Percentiles rank a stretch among this genome's conserved stretches.
Conservation (phyloP, 208 protist species). For the Trypanosoma lewisi region DNA sequence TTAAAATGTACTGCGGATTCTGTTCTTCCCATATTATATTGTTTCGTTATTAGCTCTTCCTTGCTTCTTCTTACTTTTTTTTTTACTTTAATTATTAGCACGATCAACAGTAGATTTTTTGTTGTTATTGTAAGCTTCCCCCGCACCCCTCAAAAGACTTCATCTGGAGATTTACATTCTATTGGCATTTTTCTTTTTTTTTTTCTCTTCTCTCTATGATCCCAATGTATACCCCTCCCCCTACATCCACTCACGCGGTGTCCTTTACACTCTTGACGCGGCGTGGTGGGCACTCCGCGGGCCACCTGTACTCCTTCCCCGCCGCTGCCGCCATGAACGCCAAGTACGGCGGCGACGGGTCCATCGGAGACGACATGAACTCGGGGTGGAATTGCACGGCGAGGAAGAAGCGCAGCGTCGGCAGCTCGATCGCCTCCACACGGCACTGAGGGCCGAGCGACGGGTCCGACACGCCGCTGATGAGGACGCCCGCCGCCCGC, state of each 20-base stretch:
- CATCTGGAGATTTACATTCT: no score
- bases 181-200: constrained; percentile 7
- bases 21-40: no score
- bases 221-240: neutral
- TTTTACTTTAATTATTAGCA: no score
- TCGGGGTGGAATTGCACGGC: constrained; percentile 99
- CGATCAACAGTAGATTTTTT: no score
- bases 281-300: constrained; percentile 35
- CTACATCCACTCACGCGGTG: neutral
- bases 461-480: constrained; percentile 88
- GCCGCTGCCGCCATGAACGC: constrained; percentile 93
- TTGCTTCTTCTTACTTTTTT: no score
- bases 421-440: constrained; percentile 89
- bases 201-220: constrained; percentile 8
- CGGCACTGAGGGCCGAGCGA: constrained; percentile 85
- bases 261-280: constrained; percentile 27
- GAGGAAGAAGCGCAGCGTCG: constrained; percentile 89
- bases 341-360: constrained; percentile 96
- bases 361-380: constrained; percentile 94
- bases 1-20: no score
- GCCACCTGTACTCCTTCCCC: constrained; percentile 63
- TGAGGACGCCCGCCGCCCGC: constrained; percentile 85
- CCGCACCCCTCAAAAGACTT: no score
- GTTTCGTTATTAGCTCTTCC: no score
- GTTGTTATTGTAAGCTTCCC: no score